Conservation (phyloP, 108 stramenopile species). For the Nitzschia putrida region DNA sequence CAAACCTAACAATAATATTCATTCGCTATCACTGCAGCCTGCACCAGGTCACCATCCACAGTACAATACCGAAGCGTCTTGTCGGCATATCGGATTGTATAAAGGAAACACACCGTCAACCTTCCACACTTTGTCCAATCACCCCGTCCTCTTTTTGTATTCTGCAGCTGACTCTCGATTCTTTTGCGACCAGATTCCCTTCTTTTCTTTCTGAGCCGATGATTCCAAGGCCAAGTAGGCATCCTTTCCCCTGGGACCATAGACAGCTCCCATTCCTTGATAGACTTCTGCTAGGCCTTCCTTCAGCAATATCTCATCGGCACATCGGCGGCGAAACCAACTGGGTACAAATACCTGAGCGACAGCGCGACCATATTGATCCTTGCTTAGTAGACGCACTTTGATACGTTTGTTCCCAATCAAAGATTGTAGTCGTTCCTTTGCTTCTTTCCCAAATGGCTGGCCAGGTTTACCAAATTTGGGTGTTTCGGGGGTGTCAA, state of each 20-base stretch:
- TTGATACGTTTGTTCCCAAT: conserved; percentile 18
- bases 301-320: conserved; percentile 49
- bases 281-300: conserved; percentile 58
- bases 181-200: conserved; percentile 47
- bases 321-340: background rate
- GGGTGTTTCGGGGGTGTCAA: conserved; percentile 55
- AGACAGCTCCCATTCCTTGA: conserved; percentile 52
- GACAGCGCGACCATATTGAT: conserved; percentile 57
- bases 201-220: conserved; percentile 26
- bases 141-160: conserved; percentile 45
- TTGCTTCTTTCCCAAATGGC: conserved; percentile 62
- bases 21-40: no score
- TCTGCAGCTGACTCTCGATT: conserved; percentile 54
- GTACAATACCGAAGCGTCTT: no score
- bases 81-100: no score
- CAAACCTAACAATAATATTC: no score
- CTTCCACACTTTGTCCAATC: no score
- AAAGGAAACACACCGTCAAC: no score
- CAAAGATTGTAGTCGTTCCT: conserved; percentile 30
- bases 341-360: conserved; percentile 33
- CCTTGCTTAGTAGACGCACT: conserved; percentile 38
- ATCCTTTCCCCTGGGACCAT: conserved; percentile 47
- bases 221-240: conserved; percentile 38
- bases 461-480: conserved; percentile 56
- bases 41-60: no score